Conservation (phyloP, 106 monocot species). For the Acanthochlamys bracteata region DNA sequence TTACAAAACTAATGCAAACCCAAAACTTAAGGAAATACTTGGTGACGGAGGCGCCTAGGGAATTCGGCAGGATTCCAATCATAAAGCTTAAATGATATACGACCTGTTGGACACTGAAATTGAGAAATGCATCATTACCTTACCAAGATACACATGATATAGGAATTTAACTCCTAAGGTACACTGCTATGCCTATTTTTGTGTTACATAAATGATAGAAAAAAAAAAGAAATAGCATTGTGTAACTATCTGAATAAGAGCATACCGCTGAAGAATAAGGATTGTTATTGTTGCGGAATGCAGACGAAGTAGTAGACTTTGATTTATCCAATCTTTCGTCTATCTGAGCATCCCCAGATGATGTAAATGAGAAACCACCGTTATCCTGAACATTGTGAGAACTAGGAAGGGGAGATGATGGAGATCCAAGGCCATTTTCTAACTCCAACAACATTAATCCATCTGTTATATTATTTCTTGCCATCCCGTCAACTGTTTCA, state of each 20-base stretch:
- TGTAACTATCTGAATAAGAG: not conserved
- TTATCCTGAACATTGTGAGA: constrained; percentile 36
- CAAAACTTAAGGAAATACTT: constrained; percentile 41
- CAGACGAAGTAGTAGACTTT: constrained; percentile 45
- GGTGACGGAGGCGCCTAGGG: constrained; percentile 77
- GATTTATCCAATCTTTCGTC: constrained; percentile 45
- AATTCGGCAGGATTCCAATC: constrained; percentile 99
- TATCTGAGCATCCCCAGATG: constrained; percentile 38
- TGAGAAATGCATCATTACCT: constrained; percentile 17
- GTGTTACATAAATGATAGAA: not conserved
- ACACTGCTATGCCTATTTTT: not conserved
- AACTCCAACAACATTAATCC: constrained; percentile 33
- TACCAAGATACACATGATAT: not conserved
- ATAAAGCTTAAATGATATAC: constrained; percentile 96
- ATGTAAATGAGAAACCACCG: constrained; percentile 24
- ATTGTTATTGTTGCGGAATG: constrained; percentile 52
- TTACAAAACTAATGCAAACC: not conserved
- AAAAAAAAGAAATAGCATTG: not conserved
- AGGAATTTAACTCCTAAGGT: not conserved
- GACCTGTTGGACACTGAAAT: constrained; percentile 95
- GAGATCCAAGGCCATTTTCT: constrained; percentile 45
- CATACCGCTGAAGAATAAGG: constrained; percentile 72
- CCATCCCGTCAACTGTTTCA: constrained; percentile 22
- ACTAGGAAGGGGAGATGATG: constrained; percentile 29
- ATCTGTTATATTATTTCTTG: constrained; percentile 33